Percentiles rank a stretch among this genome's conserved stretches.
Conservation (phyloP, 225 moss, liverwort and hornwort genomes). For the Bryum argenteum region DNA sequence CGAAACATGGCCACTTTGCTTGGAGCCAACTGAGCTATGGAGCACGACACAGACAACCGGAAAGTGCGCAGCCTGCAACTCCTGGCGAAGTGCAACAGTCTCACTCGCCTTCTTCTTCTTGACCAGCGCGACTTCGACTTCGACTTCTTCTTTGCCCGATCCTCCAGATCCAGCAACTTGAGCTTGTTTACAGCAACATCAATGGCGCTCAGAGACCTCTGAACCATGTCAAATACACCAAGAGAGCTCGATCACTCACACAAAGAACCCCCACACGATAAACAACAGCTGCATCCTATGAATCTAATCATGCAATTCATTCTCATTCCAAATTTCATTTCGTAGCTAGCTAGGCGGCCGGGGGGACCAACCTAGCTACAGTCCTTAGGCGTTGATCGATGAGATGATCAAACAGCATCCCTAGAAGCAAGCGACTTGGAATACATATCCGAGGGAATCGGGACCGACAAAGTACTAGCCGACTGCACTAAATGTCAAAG, state of each 20-base stretch:
- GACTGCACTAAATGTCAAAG: background rate
- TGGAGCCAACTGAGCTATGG: constrained; percentile 23
- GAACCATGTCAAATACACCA: constrained; percentile 20
- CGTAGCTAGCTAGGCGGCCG: background rate
- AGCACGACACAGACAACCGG: constrained; percentile 23
- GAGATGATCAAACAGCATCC: background rate
- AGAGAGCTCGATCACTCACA: background rate
- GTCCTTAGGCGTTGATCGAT: background rate
- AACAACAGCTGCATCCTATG: background rate
- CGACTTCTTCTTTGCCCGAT: background rate
- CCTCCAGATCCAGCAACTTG: constrained; percentile 18
- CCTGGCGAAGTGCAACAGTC: constrained; percentile 7
- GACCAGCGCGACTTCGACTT: constrained; percentile 21
- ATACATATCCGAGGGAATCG: background rate
- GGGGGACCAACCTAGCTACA: background rate
- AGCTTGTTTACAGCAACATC: constrained; percentile 26
- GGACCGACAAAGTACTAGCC: background rate
- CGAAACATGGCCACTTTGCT: constrained; percentile 22
- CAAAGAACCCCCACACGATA: background rate
- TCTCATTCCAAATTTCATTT: background rate
- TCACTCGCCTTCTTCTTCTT: constrained; percentile 31
- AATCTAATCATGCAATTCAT: background rate
- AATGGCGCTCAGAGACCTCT: background rate
- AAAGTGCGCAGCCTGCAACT: constrained; percentile 21
- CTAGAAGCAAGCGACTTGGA: background rate